Percentiles rank a stretch among this genome's conserved stretches.
Evolutionary conservation across 2,329 filamentous ascomycete species (phyloP).

Genomic region (Huntiella savannae): DNA sequence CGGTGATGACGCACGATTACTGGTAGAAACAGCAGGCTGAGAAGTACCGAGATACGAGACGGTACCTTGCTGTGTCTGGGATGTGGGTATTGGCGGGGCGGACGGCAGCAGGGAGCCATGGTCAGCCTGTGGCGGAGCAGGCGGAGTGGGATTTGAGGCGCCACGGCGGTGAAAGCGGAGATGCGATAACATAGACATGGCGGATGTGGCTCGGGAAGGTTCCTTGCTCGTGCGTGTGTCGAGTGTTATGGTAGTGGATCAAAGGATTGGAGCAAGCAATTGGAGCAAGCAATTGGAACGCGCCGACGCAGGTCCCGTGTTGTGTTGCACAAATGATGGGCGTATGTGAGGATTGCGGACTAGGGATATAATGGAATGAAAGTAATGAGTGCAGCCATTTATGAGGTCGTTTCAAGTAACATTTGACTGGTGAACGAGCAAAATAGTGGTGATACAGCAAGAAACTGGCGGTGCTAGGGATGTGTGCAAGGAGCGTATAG

Average conservation of each 20-base stretch:
- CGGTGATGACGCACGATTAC: slow-evolving; percentile 4
- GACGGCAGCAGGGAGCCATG: slow-evolving; percentile 2
- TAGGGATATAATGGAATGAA: too few relatives aligned
- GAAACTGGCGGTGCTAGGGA: too few relatives aligned
- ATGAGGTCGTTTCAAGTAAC: too few relatives aligned
- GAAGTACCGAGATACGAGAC: slow-evolving; percentile 6
- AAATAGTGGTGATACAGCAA: too few relatives aligned
- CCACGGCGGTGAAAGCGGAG: slow-evolving; percentile 42
- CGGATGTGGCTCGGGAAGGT: not conserved
- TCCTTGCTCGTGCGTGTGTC: not conserved
- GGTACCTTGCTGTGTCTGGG: slow-evolving; percentile 2
- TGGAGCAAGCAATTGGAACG: too few relatives aligned
- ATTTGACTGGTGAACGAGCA: too few relatives aligned
- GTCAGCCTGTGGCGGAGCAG: slow-evolving; percentile 20
- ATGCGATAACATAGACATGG: slow-evolving; percentile 28
- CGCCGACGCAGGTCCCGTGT: too few relatives aligned
- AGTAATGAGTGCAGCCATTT: too few relatives aligned
- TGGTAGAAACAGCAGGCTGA: not conserved
- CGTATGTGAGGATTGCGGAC: too few relatives aligned
- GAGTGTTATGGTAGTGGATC: not conserved
- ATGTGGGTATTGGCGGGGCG: not conserved
- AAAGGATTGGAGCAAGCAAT: too few relatives aligned
- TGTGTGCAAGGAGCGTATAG: too few relatives aligned
- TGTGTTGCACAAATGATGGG: too few relatives aligned
- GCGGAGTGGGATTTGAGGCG: slow-evolving; percentile 35